These are phyloP conservation scores for Vanrija sp. DNA, from an alignment of 1,284 basidiomycete species.

Conservation along the genomic window DNA sequence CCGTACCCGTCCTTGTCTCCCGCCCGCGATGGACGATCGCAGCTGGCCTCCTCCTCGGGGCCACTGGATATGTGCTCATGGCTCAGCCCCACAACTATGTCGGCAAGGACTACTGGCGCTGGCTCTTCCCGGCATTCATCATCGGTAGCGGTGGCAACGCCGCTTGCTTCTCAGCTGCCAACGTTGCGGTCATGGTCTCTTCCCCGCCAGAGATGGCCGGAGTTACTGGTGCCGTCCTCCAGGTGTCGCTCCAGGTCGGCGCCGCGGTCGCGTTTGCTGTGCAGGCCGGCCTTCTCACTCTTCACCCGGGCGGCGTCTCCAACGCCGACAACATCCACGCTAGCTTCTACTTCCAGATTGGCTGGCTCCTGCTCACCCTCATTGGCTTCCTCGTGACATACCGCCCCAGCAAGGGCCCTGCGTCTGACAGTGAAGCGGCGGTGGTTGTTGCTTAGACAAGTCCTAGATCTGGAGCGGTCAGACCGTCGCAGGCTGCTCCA, in stretches of 20 bases:
- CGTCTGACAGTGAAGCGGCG: too few relatives aligned
- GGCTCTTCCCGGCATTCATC: conserved; percentile 30
- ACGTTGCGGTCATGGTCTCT: conserved; percentile 36
- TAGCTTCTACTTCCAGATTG: conserved; percentile 32
- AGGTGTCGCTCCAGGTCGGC: conserved; percentile 36
- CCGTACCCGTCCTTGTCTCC: conserved; percentile 16
- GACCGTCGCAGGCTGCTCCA: too few relatives aligned
- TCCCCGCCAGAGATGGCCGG: conserved; percentile 36
- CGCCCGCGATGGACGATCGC: conserved; percentile 26
- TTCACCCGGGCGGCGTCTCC: conserved; percentile 23
- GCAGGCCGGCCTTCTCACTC: conserved; percentile 38
- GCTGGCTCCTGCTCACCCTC: conserved; percentile 30
- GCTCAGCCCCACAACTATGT: conserved; percentile 15
- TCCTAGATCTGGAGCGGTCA: too few relatives aligned
- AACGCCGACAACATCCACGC: conserved; percentile 31
- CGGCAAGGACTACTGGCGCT: conserved; percentile 38
- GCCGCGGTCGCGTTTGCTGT: conserved; percentile 32
- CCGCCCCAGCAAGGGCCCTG: background rate
- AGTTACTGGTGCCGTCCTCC: conserved; percentile 44
- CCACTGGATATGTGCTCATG: conserved; percentile 30
- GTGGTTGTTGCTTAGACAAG: too few relatives aligned
- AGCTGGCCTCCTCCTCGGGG: conserved; percentile 21
- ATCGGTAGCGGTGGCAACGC: conserved; percentile 33
- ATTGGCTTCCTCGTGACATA: conserved; percentile 29
- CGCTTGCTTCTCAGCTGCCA: conserved; percentile 20